phyloP scores from a whole-genome alignment of 176 grass and related monocot genomes.

The Oryza officinalis region DNA sequence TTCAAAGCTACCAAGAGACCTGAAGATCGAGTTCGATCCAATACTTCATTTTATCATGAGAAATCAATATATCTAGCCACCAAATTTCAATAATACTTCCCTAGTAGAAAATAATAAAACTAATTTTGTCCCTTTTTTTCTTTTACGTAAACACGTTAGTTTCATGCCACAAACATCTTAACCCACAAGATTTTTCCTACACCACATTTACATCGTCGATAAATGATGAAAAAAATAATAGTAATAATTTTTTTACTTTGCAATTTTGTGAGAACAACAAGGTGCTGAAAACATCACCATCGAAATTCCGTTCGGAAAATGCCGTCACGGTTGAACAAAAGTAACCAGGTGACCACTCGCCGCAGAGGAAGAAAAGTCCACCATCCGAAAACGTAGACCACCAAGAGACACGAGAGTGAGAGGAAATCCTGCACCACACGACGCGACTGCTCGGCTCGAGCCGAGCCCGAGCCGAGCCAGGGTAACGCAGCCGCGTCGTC shows the following conservation, averaged over 20 bases:
- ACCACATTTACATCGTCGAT: not conserved
- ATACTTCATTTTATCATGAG: not conserved
- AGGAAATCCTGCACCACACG: slow-evolving; percentile 5
- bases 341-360: not conserved
- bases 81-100: too few relatives aligned
- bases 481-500: not conserved
- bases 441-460: not conserved
- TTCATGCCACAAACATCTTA: not conserved
- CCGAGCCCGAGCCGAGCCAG: not conserved
- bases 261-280: not conserved
- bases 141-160: too few relatives aligned
- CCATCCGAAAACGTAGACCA: not conserved
- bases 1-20: not conserved
- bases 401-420: not conserved
- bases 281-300: slow-evolving; percentile 20
- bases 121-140: too few relatives aligned
- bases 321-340: slow-evolving; percentile 31
- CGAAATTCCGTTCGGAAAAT: not conserved
- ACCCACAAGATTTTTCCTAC: not conserved
- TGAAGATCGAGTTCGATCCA: not conserved
- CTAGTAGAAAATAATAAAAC: too few relatives aligned
- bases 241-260: not conserved
- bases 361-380: not conserved
- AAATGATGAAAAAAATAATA: not conserved
- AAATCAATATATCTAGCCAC: too few relatives aligned